phyloP scores from a whole-genome alignment of 1,139 yeast genomes.

The Lodderomyces orthopsilosis region DNA sequence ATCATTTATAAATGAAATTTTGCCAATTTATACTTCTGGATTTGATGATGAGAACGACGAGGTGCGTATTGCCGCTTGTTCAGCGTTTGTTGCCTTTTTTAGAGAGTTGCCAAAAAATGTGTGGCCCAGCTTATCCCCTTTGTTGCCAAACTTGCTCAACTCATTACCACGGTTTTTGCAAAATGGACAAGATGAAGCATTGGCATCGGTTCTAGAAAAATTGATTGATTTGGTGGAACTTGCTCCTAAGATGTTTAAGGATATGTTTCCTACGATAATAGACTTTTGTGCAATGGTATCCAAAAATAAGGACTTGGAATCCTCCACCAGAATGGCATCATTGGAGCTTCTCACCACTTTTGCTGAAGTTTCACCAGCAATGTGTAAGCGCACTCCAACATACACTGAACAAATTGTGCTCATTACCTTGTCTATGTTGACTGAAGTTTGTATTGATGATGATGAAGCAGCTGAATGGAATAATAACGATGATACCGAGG shows the following conservation, averaged over 20 bases:
- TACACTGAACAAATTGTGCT: conserved; percentile 74
- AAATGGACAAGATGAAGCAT: conserved; percentile 74
- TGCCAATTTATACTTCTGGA: conserved; percentile 74
- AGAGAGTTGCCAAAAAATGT: conserved; percentile 71
- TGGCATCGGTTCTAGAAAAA: conserved; percentile 84
- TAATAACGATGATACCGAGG: conserved; percentile 71
- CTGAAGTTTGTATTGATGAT: conserved; percentile 88
- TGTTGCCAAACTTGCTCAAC: conserved; percentile 79
- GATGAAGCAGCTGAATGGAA: conserved; percentile 88
- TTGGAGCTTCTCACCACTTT: conserved; percentile 86
- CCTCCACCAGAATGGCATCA: conserved; percentile 78
- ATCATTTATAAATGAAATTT: conserved; percentile 51
- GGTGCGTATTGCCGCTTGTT: conserved; percentile 87
- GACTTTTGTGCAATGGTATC: conserved; percentile 82
- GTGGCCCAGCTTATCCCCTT: conserved; percentile 74
- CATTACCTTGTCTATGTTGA: conserved; percentile 78
- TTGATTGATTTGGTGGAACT: conserved; percentile 86
- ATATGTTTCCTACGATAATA: conserved; percentile 82
- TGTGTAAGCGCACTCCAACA: conserved; percentile 80
- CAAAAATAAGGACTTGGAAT: conserved; percentile 76
- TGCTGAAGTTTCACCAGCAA: conserved; percentile 89
- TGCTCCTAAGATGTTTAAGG: conserved; percentile 92
- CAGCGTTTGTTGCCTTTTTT: conserved; percentile 90
- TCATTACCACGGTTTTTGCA: conserved; percentile 83
- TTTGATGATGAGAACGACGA: conserved; percentile 76